Conservation (phyloP, 176 grass and related monocot genomes). For the Oryza meridionalis region DNA sequence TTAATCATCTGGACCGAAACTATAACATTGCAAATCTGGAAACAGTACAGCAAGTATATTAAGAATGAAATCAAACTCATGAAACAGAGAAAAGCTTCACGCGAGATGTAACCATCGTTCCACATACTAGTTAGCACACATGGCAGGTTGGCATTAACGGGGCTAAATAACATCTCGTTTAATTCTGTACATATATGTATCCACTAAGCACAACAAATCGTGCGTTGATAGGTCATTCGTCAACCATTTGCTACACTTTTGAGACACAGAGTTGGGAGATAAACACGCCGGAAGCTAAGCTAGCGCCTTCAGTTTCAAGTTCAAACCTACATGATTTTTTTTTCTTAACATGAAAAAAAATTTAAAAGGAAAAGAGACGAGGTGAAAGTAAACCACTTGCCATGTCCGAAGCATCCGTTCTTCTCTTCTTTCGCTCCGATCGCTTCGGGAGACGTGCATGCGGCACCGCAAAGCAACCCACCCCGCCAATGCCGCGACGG, state of each 20-base stretch:
- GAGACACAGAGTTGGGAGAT: not conserved
- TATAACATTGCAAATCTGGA: not conserved
- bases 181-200: not conserved
- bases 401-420: conserved; percentile 32
- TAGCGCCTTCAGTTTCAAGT: not conserved
- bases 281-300: not conserved
- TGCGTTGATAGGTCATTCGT: conserved; percentile 2
- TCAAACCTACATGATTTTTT: conserved; percentile 24
- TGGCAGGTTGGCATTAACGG: not conserved
- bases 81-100: conserved; percentile 2
- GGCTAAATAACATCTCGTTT: not conserved
- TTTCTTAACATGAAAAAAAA: not conserved
- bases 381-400: conserved; percentile 25
- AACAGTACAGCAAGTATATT: not conserved
- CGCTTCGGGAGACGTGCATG: conserved; percentile 22
- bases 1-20: not conserved
- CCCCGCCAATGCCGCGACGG: conserved; percentile 22
- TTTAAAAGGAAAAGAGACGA: not conserved
- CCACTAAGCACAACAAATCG: not conserved
- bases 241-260: not conserved
- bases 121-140: not conserved
- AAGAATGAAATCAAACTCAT: conserved; percentile 2
- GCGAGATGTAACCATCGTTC: not conserved
- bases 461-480: not conserved
- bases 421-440: not conserved